A percentile compares a stretch with the other conserved stretches of the same genome.
phyloP scores from a whole-genome alignment of 2,329 filamentous ascomycete genomes.

The Beauveria varroae region DNA sequence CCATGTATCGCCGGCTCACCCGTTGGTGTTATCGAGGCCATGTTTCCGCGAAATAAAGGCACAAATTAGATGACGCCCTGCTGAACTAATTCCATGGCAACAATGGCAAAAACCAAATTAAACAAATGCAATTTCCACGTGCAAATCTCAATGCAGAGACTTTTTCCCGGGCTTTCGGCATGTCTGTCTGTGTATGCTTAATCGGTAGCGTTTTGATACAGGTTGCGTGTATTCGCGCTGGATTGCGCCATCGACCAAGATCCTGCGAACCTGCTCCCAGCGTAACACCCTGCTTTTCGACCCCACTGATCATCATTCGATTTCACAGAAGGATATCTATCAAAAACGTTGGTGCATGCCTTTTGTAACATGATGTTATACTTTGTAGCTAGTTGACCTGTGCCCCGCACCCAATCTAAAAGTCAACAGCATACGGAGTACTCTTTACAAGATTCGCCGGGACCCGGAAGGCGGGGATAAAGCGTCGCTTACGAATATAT shows the following conservation, averaged over 20 bases:
- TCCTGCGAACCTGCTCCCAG: neutral
- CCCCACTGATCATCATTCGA: neutral
- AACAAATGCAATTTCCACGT: neutral
- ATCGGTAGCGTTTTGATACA: neutral
- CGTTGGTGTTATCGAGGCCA: neutral
- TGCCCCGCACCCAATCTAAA: no score
- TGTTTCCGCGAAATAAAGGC: neutral
- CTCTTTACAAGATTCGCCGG: no score
- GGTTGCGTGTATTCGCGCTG: conserved; percentile 2
- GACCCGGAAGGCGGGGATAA: no score
- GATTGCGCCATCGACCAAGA: conserved; percentile 5
- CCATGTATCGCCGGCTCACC: neutral
- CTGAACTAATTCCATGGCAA: no score
- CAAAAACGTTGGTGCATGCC: no score
- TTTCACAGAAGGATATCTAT: no score
- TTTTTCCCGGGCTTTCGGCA: neutral
- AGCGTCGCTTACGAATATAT: no score
- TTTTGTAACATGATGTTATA: no score
- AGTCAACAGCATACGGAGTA: no score
- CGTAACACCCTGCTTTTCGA: neutral
- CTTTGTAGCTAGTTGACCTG: no score
- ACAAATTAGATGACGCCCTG: no score
- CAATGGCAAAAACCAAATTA: no score
- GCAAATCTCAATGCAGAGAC: neutral
- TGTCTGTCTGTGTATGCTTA: neutral